These are phyloP conservation scores for Mortierella claussenii DNA, from an alignment of 192 early-diverging fungal species.

Conservation along the genomic window DNA sequence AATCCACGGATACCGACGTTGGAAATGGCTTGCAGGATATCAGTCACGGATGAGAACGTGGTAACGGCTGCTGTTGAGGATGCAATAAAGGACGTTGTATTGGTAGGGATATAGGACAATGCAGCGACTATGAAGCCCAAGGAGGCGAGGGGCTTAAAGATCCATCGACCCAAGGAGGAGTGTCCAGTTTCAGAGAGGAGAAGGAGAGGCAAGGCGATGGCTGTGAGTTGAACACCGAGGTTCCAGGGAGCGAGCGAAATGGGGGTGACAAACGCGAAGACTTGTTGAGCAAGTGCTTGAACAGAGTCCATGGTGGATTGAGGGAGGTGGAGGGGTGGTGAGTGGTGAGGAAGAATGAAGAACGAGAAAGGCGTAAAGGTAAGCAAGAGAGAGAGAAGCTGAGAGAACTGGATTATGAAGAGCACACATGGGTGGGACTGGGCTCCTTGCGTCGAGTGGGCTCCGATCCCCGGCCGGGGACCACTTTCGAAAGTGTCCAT, in stretches of 20 bases:
- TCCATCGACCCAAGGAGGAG: conserved; percentile 17
- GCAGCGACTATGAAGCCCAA: conserved; percentile 46
- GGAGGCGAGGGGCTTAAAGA: conserved; percentile 47
- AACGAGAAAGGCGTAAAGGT: neutral
- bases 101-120: conserved; percentile 29
- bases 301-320: neutral
- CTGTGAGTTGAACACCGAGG: conserved; percentile 44
- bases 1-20: neutral
- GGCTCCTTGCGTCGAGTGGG: too few species aligned
- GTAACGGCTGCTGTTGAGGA: conserved; percentile 10
- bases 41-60: neutral
- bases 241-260: conserved; percentile 28
- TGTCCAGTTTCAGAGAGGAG: conserved; percentile 31
- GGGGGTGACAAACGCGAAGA: conserved; percentile 22
- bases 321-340: neutral
- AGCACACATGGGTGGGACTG: too few species aligned
- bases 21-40: conserved; percentile 8
- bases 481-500: too few species aligned
- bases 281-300: conserved; percentile 3
- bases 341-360: neutral
- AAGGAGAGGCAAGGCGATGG: conserved; percentile 34
- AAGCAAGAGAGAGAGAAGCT: neutral
- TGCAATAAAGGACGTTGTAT: neutral
- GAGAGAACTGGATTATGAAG: neutral
- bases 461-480: too few species aligned